Evolutionary conservation across 768 basidiomycete species (phyloP).

Genomic region (Lactarius trivialis): DNA sequence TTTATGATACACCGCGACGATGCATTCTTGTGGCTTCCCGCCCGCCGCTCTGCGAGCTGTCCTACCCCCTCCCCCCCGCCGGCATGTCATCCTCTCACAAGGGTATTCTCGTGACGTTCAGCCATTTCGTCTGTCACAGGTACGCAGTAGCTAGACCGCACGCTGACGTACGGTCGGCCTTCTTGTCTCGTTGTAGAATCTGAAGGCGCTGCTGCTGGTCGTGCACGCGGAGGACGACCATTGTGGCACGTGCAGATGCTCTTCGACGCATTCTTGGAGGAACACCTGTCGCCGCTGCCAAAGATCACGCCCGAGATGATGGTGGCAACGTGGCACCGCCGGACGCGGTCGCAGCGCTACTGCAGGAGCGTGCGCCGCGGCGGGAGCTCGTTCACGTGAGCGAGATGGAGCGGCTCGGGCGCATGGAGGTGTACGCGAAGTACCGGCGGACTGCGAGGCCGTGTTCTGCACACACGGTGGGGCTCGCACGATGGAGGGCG

Average conservation of each 20-base stretch:
- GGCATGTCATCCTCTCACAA: neutral
- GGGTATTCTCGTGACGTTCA: neutral
- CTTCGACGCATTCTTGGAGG: slow-evolving; percentile 61
- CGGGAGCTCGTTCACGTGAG: slow-evolving; percentile 41
- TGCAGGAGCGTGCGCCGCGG: slow-evolving; percentile 34
- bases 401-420: slow-evolving; percentile 43
- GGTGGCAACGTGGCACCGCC: slow-evolving; percentile 19
- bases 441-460: slow-evolving; percentile 37
- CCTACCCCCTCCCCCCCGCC: too few relatives aligned
- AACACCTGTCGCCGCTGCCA: too few relatives aligned
- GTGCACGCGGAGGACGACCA: slow-evolving; percentile 73
- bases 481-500: slow-evolving; percentile 64
- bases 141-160: neutral
- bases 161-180: neutral
- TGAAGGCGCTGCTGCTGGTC: slow-evolving; percentile 63
- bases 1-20: slow-evolving; percentile 44
- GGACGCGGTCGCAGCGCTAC: slow-evolving; percentile 41
- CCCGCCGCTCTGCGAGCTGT: too few relatives aligned
- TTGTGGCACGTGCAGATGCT: slow-evolving; percentile 59
- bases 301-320: slow-evolving; percentile 31
- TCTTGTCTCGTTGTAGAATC: slow-evolving; percentile 37
- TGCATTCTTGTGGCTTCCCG: neutral
- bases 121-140: too few relatives aligned
- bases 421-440: slow-evolving; percentile 47
- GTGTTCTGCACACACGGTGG: slow-evolving; percentile 49